Percentiles rank a stretch among this genome's conserved stretches.
Evolutionary conservation across 441 rosid species (phyloP).

Genomic region (Populus tomentosa): DNA sequence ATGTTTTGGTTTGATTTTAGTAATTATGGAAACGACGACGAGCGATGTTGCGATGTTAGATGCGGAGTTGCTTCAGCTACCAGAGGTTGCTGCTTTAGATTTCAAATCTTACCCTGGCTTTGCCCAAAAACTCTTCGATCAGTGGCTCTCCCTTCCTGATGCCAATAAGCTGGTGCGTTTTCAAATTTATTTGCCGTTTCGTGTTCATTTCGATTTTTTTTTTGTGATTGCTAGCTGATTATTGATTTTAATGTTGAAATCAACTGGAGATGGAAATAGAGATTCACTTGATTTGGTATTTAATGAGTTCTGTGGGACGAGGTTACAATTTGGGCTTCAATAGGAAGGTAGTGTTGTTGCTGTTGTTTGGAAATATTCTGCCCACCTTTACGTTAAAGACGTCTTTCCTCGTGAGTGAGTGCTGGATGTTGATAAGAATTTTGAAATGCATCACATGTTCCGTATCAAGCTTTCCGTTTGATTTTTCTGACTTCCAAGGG

Average conservation of each 20-base stretch:
- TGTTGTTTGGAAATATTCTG: background rate
- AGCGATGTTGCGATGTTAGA: slow-evolving; percentile 72
- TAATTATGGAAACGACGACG: slow-evolving; percentile 53
- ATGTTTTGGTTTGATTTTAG: slow-evolving; percentile 21
- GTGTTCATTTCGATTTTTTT: background rate
- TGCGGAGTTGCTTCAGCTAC: slow-evolving; percentile 79
- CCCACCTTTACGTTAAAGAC: background rate
- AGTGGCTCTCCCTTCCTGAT: slow-evolving; percentile 96
- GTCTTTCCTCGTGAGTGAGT: background rate
- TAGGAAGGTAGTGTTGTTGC: no score
- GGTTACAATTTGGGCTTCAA: background rate
- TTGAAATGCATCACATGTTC: background rate
- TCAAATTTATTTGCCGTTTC: background rate
- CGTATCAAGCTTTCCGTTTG: background rate
- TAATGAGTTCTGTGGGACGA: background rate
- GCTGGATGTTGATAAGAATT: background rate
- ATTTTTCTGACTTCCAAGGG: no score
- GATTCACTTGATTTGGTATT: background rate
- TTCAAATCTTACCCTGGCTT: slow-evolving; percentile 69
- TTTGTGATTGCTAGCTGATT: background rate
- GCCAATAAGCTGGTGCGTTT: slow-evolving; percentile 64
- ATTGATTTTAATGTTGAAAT: background rate
- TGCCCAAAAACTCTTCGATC: slow-evolving; percentile 74
- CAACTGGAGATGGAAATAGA: background rate
- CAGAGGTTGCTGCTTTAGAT: slow-evolving; percentile 69